Evolutionary conservation across 2,329 filamentous ascomycete species (phyloP).

Genomic region (Trichoderma brevicompactum): DNA sequence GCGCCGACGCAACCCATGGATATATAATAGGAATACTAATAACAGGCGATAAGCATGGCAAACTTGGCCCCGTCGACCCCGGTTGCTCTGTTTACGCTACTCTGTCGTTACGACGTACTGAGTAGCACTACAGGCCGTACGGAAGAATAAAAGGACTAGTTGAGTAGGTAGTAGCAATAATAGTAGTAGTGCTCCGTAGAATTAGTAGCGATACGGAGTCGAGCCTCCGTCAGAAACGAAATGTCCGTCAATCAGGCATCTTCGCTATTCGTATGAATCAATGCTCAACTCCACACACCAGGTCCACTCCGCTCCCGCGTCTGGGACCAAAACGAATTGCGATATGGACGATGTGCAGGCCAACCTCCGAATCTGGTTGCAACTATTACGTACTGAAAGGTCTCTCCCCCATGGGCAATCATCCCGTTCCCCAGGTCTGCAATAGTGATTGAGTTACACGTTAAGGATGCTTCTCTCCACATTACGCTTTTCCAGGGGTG

Average conservation of each 20-base stretch:
- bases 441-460: neutral
- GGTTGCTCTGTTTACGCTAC: conserved; percentile 3
- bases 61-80: neutral
- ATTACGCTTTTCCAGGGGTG: neutral
- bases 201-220: neutral
- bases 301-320: conserved; percentile 16
- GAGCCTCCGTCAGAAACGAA: neutral
- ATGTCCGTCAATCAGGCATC: neutral
- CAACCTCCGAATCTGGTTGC: conserved; percentile 4
- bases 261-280: conserved; percentile 7
- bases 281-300: neutral
- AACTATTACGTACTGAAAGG: conserved; percentile 20
- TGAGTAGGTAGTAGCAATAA: too few species aligned
- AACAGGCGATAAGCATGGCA: conserved; percentile 22
- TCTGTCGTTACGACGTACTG: neutral
- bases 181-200: neutral
- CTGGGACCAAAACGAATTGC: neutral
- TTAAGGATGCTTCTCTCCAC: conserved; percentile 21
- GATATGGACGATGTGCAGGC: conserved; percentile 11
- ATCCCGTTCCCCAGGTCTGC: conserved; percentile 1
- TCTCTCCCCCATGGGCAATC: conserved; percentile 17
- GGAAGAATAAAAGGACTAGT: neutral
- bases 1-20: conserved; percentile 21
- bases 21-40: neutral
- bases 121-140: neutral